Conservation (phyloP, 257 asterid genomes). For the Orobanche coerulescens region DNA sequence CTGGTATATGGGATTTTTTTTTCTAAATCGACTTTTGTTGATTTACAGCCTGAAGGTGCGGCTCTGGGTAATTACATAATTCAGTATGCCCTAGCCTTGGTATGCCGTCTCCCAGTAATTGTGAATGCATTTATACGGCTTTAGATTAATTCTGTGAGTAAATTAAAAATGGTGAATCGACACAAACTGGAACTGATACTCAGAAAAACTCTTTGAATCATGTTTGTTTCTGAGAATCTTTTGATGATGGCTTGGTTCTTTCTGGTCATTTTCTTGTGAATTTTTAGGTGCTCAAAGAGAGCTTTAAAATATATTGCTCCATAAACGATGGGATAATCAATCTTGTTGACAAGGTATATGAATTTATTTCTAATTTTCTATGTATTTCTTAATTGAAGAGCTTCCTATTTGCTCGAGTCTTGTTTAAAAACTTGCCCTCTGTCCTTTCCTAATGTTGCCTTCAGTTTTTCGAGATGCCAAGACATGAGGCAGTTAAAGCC, state of each 20-base stretch:
- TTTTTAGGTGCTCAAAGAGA: constrained; percentile 90
- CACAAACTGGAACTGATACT: too few species aligned
- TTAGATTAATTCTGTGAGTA: not conserved
- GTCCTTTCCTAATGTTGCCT: constrained; percentile 24
- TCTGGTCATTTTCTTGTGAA: constrained; percentile 19
- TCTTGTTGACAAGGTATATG: constrained; percentile 86
- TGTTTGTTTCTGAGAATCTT: constrained; percentile 1
- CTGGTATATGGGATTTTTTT: not conserved
- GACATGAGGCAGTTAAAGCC: constrained; percentile 89
- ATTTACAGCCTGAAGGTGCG: constrained; percentile 91
- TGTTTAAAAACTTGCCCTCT: constrained; percentile 4
- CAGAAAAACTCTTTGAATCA: not conserved
- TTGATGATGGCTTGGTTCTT: not conserved
- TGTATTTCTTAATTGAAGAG: not conserved
- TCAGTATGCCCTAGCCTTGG: constrained; percentile 93
- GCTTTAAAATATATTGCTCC: constrained; percentile 87
- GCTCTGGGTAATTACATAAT: constrained; percentile 67
- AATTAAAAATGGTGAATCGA: not conserved
- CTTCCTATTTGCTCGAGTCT: constrained; percentile 11
- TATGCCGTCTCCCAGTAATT: constrained; percentile 26
- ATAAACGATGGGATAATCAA: constrained; percentile 91
- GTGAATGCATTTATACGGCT: not conserved
- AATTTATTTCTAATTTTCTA: not conserved
- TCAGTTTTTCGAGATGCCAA: constrained; percentile 98
- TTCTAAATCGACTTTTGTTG: constrained; percentile 7